A percentile compares a stretch with the other conserved stretches of the same genome.
phyloP scores from a whole-genome alignment of 73 alveolate species.

The Paramecium pentaurelia region DNA sequence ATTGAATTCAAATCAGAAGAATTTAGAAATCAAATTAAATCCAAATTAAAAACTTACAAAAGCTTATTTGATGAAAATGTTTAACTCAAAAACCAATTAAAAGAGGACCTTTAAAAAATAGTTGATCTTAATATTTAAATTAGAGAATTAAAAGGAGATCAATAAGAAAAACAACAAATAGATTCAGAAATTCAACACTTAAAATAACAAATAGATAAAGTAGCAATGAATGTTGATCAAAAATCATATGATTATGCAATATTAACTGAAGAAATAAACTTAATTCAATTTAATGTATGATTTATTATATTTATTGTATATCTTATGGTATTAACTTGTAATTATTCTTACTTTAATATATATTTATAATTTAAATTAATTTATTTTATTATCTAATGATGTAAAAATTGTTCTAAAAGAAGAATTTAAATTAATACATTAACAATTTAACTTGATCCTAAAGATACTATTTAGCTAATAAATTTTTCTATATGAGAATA shows the following conservation, averaged over 20 bases:
- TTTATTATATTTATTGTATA: neutral
- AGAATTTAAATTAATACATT: neutral
- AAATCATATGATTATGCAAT: neutral
- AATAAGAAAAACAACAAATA: neutral
- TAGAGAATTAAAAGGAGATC: neutral
- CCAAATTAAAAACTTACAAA: neutral
- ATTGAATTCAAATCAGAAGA: neutral
- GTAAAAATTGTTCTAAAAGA: neutral
- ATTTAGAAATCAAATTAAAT: neutral
- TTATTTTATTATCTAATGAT: neutral
- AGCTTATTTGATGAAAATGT: slow-evolving; percentile 10
- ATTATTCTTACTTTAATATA: neutral
- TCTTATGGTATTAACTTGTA: neutral
- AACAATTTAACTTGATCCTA: neutral
- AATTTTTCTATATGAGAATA: neutral
- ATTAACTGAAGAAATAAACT: neutral
- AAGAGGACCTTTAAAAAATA: neutral
- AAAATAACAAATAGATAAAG: neutral
- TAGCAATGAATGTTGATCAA: neutral
- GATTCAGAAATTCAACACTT: neutral
- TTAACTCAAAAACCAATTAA: neutral
- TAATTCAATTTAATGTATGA: neutral
- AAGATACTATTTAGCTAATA: neutral
- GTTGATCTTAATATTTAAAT: neutral
- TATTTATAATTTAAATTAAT: neutral